A percentile compares a stretch with the other conserved stretches of the same genome.
Conservation (phyloP, 768 basidiomycete genomes). For the Boletus vermiculosoides region DNA sequence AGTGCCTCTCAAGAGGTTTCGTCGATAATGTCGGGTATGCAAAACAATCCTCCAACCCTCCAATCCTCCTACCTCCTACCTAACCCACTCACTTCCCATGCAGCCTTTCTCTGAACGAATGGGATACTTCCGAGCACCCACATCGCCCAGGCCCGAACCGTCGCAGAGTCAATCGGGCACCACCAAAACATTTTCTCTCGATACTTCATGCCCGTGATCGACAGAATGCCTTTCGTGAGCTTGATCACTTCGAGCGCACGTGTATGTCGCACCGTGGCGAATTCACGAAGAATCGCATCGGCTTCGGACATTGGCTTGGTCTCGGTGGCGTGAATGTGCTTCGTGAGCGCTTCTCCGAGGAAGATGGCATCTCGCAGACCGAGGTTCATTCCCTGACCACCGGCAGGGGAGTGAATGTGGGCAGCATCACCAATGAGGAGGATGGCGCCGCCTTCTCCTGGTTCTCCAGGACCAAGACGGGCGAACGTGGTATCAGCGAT, state of each 20-base stretch:
- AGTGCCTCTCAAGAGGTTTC: background rate
- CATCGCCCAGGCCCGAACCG: slow-evolving; percentile 28
- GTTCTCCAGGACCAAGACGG: slow-evolving; percentile 21
- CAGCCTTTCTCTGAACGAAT: slow-evolving; percentile 11
- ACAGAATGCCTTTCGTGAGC: slow-evolving; percentile 38
- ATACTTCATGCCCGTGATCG: slow-evolving; percentile 24
- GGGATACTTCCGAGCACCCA: slow-evolving; percentile 20
- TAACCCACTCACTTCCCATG: slow-evolving; percentile 25
- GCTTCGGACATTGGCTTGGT: slow-evolving; percentile 9
- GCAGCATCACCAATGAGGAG: slow-evolving; percentile 48
- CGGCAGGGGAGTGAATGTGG: slow-evolving; percentile 53
- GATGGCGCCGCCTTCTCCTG: slow-evolving; percentile 16
- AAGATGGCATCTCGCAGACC: slow-evolving; percentile 52
- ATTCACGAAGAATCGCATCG: slow-evolving; percentile 36
- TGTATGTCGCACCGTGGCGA: slow-evolving; percentile 36
- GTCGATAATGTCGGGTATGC: too few species aligned
- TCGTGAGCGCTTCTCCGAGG: slow-evolving; percentile 42
- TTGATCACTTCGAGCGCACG: slow-evolving; percentile 43
- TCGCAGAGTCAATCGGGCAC: slow-evolving; percentile 27
- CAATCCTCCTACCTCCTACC: background rate
- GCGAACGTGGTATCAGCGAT: slow-evolving; percentile 41
- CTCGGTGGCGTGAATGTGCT: slow-evolving; percentile 30
- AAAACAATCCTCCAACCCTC: too few species aligned
- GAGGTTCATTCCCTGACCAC: slow-evolving; percentile 61
- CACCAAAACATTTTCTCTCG: slow-evolving; percentile 18